A percentile compares a stretch with the other conserved stretches of the same genome.
These are phyloP conservation scores for Globisporangium alternatum DNA, from an alignment of 352 stramenopile genomes.

Conservation along the genomic window DNA sequence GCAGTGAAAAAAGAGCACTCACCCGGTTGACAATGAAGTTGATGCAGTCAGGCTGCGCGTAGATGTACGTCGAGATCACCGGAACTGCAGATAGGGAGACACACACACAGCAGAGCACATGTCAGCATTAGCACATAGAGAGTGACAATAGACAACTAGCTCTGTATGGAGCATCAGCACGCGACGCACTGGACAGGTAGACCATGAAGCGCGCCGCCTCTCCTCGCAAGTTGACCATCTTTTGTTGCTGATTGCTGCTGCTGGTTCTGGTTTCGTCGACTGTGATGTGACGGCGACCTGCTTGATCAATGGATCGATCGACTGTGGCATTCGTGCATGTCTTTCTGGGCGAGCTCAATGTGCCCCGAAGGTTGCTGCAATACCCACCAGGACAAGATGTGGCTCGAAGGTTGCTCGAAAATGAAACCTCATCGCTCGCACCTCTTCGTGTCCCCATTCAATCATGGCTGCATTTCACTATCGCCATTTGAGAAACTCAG, in stretches of 20 bases:
- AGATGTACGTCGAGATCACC: constrained; percentile 74
- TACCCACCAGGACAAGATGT: not conserved
- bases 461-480: constrained; percentile 4
- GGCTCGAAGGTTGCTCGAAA: constrained; percentile 16
- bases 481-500: constrained; percentile 9
- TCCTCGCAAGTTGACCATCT: constrained; percentile 63
- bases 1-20: not conserved
- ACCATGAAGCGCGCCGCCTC: constrained; percentile 68
- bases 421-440: not conserved
- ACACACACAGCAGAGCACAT: constrained; percentile 4
- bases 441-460: constrained; percentile 7
- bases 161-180: not conserved
- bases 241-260: constrained; percentile 10
- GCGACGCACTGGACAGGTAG: constrained; percentile 63
- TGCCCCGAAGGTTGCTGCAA: constrained; percentile 7
- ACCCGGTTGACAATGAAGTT: constrained; percentile 72
- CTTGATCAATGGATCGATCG: not conserved
- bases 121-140: too few species aligned
- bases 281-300: not conserved
- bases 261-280: not conserved
- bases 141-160: not conserved
- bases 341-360: not conserved
- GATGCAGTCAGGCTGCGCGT: constrained; percentile 85
- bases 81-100: constrained; percentile 42
- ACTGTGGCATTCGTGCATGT: constrained; percentile 8